Conservation (phyloP, 148 eudicot genomes). For the Arbutus unedo region DNA sequence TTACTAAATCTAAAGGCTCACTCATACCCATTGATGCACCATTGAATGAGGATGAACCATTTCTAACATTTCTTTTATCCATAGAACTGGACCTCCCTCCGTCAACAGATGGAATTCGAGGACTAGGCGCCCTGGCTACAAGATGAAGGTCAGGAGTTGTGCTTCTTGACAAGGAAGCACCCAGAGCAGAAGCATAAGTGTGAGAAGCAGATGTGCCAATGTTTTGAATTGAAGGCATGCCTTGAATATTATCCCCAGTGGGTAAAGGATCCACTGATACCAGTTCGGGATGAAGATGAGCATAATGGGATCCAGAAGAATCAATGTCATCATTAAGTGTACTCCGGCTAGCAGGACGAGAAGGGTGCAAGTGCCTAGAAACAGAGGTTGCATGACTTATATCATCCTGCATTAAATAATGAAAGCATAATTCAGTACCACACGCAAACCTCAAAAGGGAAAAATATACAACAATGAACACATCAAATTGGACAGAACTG, state of each 20-base stretch:
- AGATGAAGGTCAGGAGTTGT: constrained; percentile 71
- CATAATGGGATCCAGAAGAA: constrained; percentile 43
- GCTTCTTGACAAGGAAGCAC: constrained; percentile 71
- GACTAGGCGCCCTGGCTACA: constrained; percentile 64
- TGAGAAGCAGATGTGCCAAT: constrained; percentile 44
- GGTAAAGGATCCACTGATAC: constrained; percentile 41
- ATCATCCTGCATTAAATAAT: constrained; percentile 50
- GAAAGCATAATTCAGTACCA: background rate
- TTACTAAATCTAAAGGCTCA: constrained; percentile 42
- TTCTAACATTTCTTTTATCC: constrained; percentile 51
- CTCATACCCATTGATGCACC: constrained; percentile 32
- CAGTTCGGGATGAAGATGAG: constrained; percentile 50
- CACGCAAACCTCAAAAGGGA: background rate
- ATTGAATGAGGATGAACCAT: constrained; percentile 38
- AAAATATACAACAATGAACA: no score
- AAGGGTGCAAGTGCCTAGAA: constrained; percentile 37
- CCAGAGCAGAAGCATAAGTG: constrained; percentile 73
- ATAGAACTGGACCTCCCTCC: constrained; percentile 51
- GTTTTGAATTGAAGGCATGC: constrained; percentile 33
- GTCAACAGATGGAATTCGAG: constrained; percentile 61
- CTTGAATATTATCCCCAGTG: constrained; percentile 32
- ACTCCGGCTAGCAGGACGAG: constrained; percentile 68
- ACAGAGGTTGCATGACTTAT: constrained; percentile 42
- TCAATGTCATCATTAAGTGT: constrained; percentile 43
- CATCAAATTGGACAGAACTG: background rate